Evolutionary conservation across 257 asterid genomes (phyloP).

Genomic region (Solanum pinnatisectum): DNA sequence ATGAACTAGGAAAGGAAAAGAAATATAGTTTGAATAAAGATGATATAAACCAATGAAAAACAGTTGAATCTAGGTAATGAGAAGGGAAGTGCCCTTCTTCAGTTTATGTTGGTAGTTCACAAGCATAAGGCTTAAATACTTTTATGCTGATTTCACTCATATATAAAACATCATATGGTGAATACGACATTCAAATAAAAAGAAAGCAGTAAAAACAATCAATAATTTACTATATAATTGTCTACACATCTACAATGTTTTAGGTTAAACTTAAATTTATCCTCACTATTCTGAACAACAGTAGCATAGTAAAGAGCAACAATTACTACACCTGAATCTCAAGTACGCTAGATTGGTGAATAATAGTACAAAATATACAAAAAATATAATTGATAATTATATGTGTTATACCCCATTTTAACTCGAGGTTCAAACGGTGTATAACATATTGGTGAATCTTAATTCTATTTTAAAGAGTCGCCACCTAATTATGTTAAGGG

Average conservation of each 20-base stretch:
- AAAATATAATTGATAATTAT: neutral
- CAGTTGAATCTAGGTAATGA: neutral
- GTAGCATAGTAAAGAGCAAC: neutral
- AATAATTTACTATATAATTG: neutral
- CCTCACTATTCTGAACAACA: neutral
- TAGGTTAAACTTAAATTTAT: neutral
- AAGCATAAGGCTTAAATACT: neutral
- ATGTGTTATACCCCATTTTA: too few species aligned
- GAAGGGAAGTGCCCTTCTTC: neutral
- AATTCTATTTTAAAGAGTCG: too few species aligned
- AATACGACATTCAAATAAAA: neutral
- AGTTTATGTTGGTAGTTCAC: neutral
- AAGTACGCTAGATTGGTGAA: neutral
- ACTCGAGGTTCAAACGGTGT: too few species aligned
- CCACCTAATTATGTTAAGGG: too few species aligned
- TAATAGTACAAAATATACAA: neutral
- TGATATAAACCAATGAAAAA: neutral
- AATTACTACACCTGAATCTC: neutral
- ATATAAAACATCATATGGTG: neutral
- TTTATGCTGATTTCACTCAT: neutral
- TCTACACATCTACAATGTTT: neutral
- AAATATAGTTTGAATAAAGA: neutral
- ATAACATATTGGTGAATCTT: too few species aligned
- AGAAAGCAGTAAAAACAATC: neutral
- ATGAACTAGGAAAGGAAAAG: neutral